Evolutionary conservation across 2,329 filamentous ascomycete species (phyloP).

Genomic region (Epichloe sp.): DNA sequence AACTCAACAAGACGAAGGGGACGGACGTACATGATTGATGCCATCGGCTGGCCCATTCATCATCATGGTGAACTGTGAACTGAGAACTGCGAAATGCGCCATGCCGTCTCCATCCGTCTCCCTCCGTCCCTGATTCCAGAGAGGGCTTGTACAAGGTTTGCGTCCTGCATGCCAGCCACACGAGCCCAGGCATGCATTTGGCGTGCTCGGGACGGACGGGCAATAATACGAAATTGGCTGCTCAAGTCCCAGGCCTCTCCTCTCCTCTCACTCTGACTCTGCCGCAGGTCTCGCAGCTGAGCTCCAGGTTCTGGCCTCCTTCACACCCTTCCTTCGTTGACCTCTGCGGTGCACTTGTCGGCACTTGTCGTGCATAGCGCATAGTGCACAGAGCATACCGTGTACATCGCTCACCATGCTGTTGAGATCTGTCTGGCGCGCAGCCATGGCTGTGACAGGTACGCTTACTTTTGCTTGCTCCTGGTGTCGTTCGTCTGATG

Average conservation of each 20-base stretch:
- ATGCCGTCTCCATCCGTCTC: not conserved
- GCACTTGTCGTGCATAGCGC: not conserved
- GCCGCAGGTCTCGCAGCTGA: not conserved
- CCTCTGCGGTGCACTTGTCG: not conserved
- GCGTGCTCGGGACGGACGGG: not conserved
- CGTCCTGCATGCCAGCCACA: not conserved
- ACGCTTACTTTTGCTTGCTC: conserved; percentile 1
- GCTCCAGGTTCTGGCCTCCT: not conserved
- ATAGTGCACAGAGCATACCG: not conserved
- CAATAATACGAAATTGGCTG: not conserved
- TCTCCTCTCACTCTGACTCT: too few relatives aligned
- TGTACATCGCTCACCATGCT: conserved; percentile 13
- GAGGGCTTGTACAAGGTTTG: not conserved
- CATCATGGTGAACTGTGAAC: not conserved
- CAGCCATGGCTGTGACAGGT: conserved; percentile 16
- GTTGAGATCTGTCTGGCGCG: conserved; percentile 16
- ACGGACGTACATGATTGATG: too few relatives aligned
- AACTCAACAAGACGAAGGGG: too few relatives aligned
- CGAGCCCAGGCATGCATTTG: not conserved
- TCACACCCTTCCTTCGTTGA: not conserved
- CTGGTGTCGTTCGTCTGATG: not conserved
- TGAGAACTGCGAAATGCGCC: too few relatives aligned
- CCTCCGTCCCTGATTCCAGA: not conserved
- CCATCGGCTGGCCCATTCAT: not conserved
- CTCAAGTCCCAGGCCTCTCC: not conserved